Base-by-base conservation (phyloP, 352 stramenopile species). In the Pythium utonaiense region DNA sequence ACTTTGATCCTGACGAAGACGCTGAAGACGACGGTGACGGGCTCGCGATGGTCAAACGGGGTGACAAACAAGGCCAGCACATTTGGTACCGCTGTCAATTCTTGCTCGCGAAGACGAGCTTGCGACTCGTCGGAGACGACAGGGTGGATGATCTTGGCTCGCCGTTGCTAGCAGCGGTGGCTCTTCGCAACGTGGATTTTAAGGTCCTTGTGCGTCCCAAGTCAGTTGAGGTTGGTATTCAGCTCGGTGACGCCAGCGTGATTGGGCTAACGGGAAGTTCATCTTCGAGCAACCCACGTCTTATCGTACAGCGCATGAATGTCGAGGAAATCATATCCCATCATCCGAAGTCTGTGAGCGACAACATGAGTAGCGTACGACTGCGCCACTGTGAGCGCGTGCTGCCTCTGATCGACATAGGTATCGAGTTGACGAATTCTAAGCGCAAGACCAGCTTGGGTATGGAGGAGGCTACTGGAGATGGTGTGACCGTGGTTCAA, bases 41-140 rank as follows among this genome's bases (percentile, higher is more conserved):
- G 14, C 31, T 40, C 21, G 13, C 5, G 21, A 47, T 42, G n/a
- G 24, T 36, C 10, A 42, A 53, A 22, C 27, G n/a, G 16, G 31
- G 13, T 19, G n/a, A 41, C 1, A 68, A 79, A 50, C 68, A 85
- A 28, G 69, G 74, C 8, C 72, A 89, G 42, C 83, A 89, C 33
- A 89, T 93, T 60, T 79, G 84, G 69, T 95, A 95, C 64, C 79
- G 86, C 36, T 88, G 89, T 19, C 80, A 89, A 28, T 70, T 92
- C 34, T 66, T 64, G 14, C 60, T 95, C 28, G 60, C 53, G 13
- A 82, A 85, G 44, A 76, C 62, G 19, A 80, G 76, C 50, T 80
- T 93, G 40, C 66, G 65, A 0, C 62, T 94, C 12, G 73, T 77
- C 24, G 61, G 82, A 24, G 40, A 47, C 8, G 75, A 87, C 25